phyloP scores from a whole-genome alignment of 164 flowering plant genomes.

The Paratinospora sagittata region DNA sequence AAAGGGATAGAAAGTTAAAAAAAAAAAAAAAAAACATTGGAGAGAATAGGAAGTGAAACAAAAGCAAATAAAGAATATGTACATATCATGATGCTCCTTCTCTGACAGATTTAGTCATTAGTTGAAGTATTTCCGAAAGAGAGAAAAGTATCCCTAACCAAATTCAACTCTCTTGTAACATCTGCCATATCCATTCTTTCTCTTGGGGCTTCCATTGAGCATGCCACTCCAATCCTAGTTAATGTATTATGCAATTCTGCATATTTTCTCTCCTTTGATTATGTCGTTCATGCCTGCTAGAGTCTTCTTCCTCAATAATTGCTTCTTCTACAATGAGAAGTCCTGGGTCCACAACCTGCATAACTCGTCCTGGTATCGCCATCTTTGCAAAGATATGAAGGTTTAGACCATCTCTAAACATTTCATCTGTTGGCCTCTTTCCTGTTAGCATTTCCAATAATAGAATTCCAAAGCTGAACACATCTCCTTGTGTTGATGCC shows the following conservation, averaged over 20 bases:
- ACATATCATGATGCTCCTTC: too few species aligned
- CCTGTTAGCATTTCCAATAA: slow-evolving; percentile 21
- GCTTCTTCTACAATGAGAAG: not conserved
- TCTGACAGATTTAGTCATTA: too few species aligned
- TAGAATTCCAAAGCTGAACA: slow-evolving; percentile 19
- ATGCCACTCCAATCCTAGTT: slow-evolving; percentile 5
- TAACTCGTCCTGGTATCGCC: not conserved
- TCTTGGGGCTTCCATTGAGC: not conserved
- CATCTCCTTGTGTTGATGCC: not conserved
- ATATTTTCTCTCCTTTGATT: not conserved
- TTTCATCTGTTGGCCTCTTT: slow-evolving; percentile 15
- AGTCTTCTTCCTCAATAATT: not conserved
- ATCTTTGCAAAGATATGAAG: slow-evolving; percentile 10
- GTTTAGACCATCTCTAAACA: slow-evolving; percentile 12
- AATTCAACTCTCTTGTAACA: not conserved
- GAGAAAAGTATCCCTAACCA: not conserved
- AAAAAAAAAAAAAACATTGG: too few species aligned
- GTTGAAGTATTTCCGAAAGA: too few species aligned
- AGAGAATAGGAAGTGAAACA: too few species aligned
- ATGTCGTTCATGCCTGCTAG: not conserved
- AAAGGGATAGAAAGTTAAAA: too few species aligned
- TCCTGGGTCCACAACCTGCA: not conserved
- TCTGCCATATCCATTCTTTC: slow-evolving; percentile 4
- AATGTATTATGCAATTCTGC: not conserved
- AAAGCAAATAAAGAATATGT: too few species aligned